phyloP scores from a whole-genome alignment of 495 filamentous ascomycete species.

The Daldinia grandis region DNA sequence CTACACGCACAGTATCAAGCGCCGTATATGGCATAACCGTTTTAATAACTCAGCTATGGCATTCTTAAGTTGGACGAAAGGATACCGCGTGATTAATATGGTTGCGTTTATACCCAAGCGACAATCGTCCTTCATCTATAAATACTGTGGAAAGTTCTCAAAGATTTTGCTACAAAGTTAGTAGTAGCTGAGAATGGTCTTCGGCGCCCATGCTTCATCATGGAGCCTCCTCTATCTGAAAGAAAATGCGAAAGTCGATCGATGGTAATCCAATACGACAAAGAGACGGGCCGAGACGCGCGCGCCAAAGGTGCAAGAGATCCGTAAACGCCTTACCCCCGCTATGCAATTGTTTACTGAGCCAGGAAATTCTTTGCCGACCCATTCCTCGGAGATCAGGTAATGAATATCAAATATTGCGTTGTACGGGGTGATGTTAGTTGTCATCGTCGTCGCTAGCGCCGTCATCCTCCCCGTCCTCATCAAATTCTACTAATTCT shows the following conservation, averaged over 20 bases:
- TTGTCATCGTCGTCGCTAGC: constrained; percentile 54
- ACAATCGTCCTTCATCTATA: neutral
- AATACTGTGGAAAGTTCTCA: constrained; percentile 3
- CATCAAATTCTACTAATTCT: constrained; percentile 65
- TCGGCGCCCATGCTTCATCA: neutral
- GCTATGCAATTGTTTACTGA: constrained; percentile 48
- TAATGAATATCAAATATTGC: constrained; percentile 9
- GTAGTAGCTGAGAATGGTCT: constrained; percentile 5
- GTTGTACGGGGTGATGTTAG: constrained; percentile 20
- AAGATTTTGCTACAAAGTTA: neutral
- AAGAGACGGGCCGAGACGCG: constrained; percentile 5
- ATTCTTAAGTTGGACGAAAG: neutral
- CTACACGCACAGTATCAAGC: neutral
- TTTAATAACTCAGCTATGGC: neutral
- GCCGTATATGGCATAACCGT: neutral
- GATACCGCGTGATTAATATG: neutral
- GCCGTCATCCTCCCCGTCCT: constrained; percentile 61
- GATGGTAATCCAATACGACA: constrained; percentile 7
- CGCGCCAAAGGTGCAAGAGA: constrained; percentile 9
- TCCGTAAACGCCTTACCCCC: constrained; percentile 33
- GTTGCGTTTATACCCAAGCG: neutral
- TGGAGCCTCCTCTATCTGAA: constrained; percentile 24
- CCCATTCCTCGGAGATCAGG: constrained; percentile 35
- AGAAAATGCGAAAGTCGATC: constrained; percentile 28
- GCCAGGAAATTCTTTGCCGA: constrained; percentile 21